Conservation (phyloP, 345 rosid species). For the Corchorus capsularis region DNA sequence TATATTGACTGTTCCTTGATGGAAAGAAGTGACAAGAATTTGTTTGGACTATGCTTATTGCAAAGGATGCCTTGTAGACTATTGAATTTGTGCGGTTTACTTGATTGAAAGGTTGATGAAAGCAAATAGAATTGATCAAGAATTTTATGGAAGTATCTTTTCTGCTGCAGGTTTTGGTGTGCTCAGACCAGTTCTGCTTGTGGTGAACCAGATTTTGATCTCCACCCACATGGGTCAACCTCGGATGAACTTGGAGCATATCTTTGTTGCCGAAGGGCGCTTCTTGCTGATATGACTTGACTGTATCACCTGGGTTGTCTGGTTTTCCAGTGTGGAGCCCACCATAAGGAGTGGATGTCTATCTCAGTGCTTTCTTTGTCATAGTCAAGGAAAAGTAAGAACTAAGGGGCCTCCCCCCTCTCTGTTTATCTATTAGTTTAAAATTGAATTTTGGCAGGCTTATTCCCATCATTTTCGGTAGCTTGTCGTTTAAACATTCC, state of each 20-base stretch:
- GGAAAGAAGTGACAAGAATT: constrained; percentile 11
- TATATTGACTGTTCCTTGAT: constrained; percentile 16
- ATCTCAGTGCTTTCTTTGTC: constrained; percentile 36
- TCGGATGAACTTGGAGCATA: constrained; percentile 31
- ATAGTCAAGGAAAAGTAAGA: constrained; percentile 42
- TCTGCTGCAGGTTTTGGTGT: constrained; percentile 32
- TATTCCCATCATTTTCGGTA: constrained; percentile 25
- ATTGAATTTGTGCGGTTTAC: background rate
- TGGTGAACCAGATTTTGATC: constrained; percentile 29
- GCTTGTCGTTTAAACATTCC: constrained; percentile 37
- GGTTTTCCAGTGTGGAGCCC: constrained; percentile 30
- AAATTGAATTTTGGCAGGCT: constrained; percentile 8
- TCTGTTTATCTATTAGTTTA: background rate
- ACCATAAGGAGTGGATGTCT: constrained; percentile 47
- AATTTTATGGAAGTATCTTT: constrained; percentile 13
- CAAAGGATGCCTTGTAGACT: constrained; percentile 19
- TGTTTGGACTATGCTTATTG: constrained; percentile 20
- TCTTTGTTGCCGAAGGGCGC: constrained; percentile 35
- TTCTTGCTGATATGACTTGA: constrained; percentile 28
- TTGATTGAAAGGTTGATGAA: background rate
- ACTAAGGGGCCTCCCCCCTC: constrained; percentile 21
- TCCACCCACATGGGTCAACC: constrained; percentile 41
- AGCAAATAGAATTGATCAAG: constrained; percentile 18
- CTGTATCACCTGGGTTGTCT: constrained; percentile 31
- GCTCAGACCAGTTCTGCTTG: constrained; percentile 30